Base-by-base conservation (phyloP, 805 yeast species). In the Ogataea saltuana region DNA sequence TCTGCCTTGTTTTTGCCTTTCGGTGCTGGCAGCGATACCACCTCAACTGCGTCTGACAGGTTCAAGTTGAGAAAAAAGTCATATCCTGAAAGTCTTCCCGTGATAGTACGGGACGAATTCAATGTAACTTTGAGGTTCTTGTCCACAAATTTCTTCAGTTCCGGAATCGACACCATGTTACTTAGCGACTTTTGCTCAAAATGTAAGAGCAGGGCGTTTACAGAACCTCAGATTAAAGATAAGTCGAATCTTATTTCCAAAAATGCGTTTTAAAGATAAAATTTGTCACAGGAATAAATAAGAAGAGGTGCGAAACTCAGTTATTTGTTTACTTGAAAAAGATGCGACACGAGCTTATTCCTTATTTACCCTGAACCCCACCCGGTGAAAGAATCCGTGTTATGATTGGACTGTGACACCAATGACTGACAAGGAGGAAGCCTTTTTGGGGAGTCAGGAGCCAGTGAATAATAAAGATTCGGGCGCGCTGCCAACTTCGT, bases 21-120 rank as follows among this genome's bases (percentile, higher is more conserved):
- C 12, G 39, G n/a, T 34, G 29, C 19, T 3, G 37, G 38, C 20
- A 46, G 42, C 10, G 30, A 20, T 6, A 49, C 39, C 20, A 39
- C 19, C 33, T 58, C 58, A 17, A 56, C 56, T 4, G 56, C 56
- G 25, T 55, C 60, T 45, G 55, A 55, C 17, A 68, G 29, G 13
- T 69, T 66, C 39, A 68, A 45, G 41, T 68, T 68, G 30, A 68
- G 42, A 35, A 68, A 68, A 20, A 80, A 77, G 60, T 91, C 98
- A 61, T 81, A 91, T 2, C 98, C 98, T 55, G 87, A 72, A 42
- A 91, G 72, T 10, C 78, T 76, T 2, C 98, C 98, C n/a, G 78
- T 76, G 1, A 91, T 78, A 53, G 76, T 77, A 39, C 97, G 73
- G 11, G 85, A 68, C 1, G 96, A 95, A 61, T 88, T 88, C 46